Conservation (phyloP, 2,329 filamentous ascomycete species). For the Pseudogymnoascus verrucosus region DNA sequence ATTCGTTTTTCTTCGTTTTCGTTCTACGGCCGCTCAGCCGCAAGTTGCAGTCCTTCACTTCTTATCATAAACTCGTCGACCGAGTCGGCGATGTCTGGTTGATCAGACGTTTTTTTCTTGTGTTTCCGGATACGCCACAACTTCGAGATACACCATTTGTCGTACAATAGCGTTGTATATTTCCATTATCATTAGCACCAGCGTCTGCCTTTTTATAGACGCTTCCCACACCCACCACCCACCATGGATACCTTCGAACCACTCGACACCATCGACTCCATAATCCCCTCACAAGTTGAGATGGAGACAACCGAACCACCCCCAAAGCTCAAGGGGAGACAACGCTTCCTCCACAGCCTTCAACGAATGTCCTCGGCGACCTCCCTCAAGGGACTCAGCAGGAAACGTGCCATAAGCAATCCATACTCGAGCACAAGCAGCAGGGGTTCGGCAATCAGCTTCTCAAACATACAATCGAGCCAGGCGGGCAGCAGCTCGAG, state of each 20-base stretch:
- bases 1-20: background rate
- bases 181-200: background rate
- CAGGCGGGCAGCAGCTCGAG: slow-evolving; percentile 22
- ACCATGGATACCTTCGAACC: background rate
- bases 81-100: background rate
- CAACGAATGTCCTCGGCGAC: slow-evolving; percentile 30
- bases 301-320: slow-evolving; percentile 18
- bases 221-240: background rate
- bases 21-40: background rate
- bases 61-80: background rate
- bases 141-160: background rate
- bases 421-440: slow-evolving; percentile 24
- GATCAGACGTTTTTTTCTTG: background rate
- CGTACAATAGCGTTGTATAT: background rate
- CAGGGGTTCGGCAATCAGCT: slow-evolving; percentile 24
- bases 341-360: slow-evolving; percentile 25
- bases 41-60: background rate
- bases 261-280: background rate
- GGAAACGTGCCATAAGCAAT: slow-evolving; percentile 24
- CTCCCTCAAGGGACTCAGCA: slow-evolving; percentile 24
- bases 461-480: slow-evolving; percentile 22
- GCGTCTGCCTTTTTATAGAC: background rate
- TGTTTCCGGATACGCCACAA: background rate
- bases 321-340: slow-evolving; percentile 24
- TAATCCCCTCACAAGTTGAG: background rate